Conservation (phyloP, 1,139 yeast species). For the Candida dubliniensis region DNA sequence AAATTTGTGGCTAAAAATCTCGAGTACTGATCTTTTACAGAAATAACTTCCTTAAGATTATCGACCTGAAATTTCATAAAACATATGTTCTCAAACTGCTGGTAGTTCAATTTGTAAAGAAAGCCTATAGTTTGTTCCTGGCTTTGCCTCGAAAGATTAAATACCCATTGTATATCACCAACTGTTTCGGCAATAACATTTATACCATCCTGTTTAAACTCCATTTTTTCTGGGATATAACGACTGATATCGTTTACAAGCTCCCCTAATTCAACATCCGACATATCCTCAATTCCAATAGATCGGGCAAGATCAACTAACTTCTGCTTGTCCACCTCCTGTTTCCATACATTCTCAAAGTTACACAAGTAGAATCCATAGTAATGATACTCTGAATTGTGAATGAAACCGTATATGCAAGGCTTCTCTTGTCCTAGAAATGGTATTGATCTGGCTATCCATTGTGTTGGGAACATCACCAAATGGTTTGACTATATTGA, state of each 20-base stretch:
- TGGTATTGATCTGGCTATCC: conserved; percentile 8
- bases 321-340: conserved; percentile 17
- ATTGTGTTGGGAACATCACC: conserved; percentile 11
- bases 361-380: conserved; percentile 31
- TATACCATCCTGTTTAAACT: conserved; percentile 1
- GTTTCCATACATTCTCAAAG: conserved; percentile 30
- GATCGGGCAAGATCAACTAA: conserved; percentile 20
- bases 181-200: conserved; percentile 4
- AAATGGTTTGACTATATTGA: not conserved
- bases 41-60: conserved; percentile 24
- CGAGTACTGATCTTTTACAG: conserved; percentile 35
- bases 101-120: conserved; percentile 23
- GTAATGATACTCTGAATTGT: conserved; percentile 8
- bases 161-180: conserved; percentile 23
- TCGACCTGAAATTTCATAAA: conserved; percentile 21
- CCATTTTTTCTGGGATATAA: not conserved
- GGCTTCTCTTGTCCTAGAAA: not conserved
- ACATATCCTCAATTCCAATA: conserved; percentile 28
- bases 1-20: conserved; percentile 38
- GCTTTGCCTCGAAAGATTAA: conserved; percentile 16
- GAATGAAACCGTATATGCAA: conserved; percentile 17
- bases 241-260: conserved; percentile 9
- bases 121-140: conserved; percentile 15
- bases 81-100: conserved; percentile 26
- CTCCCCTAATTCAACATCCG: conserved; percentile 11